Evolutionary conservation across 805 yeast species (phyloP), one percentile per base, ranked within the genome.

Genomic region (Barnettozyma populi): DNA sequence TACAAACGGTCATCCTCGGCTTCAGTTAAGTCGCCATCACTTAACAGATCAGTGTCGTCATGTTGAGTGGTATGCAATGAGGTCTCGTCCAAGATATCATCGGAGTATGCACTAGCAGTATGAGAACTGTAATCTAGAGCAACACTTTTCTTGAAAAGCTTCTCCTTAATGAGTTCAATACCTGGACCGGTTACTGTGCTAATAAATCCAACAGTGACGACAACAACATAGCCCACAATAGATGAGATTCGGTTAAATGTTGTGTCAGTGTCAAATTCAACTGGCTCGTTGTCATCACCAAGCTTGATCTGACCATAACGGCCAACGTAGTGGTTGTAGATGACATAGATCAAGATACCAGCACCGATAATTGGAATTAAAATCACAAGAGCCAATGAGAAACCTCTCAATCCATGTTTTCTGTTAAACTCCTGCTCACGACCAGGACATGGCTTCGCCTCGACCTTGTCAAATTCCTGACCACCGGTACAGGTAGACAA

Each of bases 401-500:
- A 67, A 0, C 88, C 84, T 11, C 71, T 75, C 4, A 86, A 59
- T 2, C 84, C 80, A 52, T 80, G 76, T 43, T 76, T 70, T 49
- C 73, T 67, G 29, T 67, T 63, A 47, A 79, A 90, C 55, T 88
- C 83, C 10, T 68, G 65, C 51, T 82, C 81, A 57, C 82, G 86
- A 1, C 98, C 98, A 5, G 98, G 97, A 65, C 99, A 94, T 7
- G 97, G 78, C 46, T 69, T 74, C 3, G 85, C 73, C 18, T 69
- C 74, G 64, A 81, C 77, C 35, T 76, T 72, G 60, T 87, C 97
- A 45, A 87, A 75, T 48, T 75, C 72, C 47, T 79, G 66, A 4
- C 98, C 98, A 20, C 89, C 95, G 39, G 70, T 74, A 70, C 99
- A 94, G 0, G 96, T 87, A 11, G 94, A 83, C 47, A 86, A 63